These are phyloP conservation scores for Claviceps quebecensis DNA, from an alignment of 2,329 filamentous ascomycete species.

Conservation along the genomic window DNA sequence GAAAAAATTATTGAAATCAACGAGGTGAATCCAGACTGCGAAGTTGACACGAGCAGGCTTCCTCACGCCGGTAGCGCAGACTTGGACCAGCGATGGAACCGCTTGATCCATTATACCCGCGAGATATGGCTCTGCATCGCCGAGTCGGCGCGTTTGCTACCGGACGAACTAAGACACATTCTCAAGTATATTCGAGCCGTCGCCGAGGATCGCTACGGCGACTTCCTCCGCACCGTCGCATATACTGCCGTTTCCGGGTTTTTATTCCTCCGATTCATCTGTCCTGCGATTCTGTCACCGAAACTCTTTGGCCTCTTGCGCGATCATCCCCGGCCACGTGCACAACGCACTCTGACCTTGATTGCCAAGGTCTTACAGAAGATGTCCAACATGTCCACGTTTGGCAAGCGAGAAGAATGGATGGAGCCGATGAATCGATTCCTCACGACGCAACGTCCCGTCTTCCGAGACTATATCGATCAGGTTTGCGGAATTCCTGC, in stretches of 20 bases:
- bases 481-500: constrained; percentile 70
- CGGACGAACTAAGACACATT: constrained; percentile 68
- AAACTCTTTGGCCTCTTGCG: constrained; percentile 76
- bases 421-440: constrained; percentile 98
- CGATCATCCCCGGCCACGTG: constrained; percentile 70
- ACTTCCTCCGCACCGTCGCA: constrained; percentile 75
- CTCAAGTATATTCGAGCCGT: constrained; percentile 86
- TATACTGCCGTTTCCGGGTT: constrained; percentile 95
- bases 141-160: constrained; percentile 59
- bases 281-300: constrained; percentile 87
- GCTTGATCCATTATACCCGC: constrained; percentile 61
- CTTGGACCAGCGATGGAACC: constrained; percentile 69
- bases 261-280: constrained; percentile 87
- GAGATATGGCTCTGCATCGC: constrained; percentile 78
- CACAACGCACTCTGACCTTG: constrained; percentile 77
- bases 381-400: constrained; percentile 77
- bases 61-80: constrained; percentile 43
- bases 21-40: constrained; percentile 78
- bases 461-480: constrained; percentile 81
- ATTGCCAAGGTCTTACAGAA: constrained; percentile 89
- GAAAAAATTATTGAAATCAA: constrained; percentile 83
- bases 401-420: constrained; percentile 93
- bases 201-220: constrained; percentile 86
- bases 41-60: constrained; percentile 82
- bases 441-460: constrained; percentile 56